Evolutionary conservation across 768 basidiomycete species (phyloP).

Genomic region (Suillus americanus): DNA sequence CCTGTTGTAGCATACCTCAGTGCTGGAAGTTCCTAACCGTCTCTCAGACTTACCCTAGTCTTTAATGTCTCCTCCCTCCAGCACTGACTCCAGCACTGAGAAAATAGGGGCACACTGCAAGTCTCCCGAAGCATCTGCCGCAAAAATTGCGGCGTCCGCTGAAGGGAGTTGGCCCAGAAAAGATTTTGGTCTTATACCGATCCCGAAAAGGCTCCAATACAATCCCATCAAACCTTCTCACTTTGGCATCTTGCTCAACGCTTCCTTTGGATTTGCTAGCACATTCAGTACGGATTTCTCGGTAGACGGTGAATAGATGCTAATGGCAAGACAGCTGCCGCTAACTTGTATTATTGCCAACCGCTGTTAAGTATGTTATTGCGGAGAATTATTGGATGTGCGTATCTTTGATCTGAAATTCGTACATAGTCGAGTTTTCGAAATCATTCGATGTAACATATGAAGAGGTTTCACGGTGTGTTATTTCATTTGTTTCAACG

Average conservation of each 20-base stretch:
- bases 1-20: not conserved
- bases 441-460: constrained; percentile 40
- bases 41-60: not conserved
- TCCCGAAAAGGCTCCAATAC: constrained; percentile 56
- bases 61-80: constrained; percentile 18
- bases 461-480: constrained; percentile 32
- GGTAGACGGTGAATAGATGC: not conserved
- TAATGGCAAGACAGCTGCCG: constrained; percentile 42
- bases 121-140: not conserved
- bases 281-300: constrained; percentile 36
- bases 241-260: constrained; percentile 53
- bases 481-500: not conserved
- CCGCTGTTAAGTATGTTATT: constrained; percentile 63
- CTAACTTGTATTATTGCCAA: constrained; percentile 85
- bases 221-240: constrained; percentile 48
- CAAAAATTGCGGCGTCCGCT: not conserved
- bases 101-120: not conserved
- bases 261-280: constrained; percentile 61
- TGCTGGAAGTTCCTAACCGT: not conserved
- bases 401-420: not conserved
- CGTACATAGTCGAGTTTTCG: constrained; percentile 32
- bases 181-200: constrained; percentile 66
- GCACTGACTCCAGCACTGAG: constrained; percentile 10
- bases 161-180: constrained; percentile 16
- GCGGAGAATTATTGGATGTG: not conserved